phyloP scores from a whole-genome alignment of 2,329 filamentous ascomycete genomes.

The Botrytis cinerea region DNA sequence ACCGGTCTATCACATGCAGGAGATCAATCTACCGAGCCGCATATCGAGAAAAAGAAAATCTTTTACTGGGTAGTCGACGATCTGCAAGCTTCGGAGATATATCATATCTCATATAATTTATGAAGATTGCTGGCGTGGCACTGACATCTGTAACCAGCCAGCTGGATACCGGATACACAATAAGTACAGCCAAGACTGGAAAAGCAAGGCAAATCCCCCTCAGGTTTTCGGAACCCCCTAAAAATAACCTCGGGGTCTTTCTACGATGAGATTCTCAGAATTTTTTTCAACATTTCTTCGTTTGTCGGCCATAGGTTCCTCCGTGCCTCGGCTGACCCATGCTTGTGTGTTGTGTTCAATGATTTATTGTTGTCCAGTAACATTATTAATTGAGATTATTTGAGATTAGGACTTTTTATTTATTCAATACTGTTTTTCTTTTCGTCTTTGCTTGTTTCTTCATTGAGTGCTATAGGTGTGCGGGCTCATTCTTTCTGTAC shows the following conservation, averaged over 20 bases:
- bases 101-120: not conserved
- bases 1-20: not conserved
- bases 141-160: conserved; percentile 2
- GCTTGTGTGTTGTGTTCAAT: not conserved
- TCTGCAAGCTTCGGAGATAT: conserved; percentile 3
- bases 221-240: not conserved
- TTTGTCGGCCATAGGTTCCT: not conserved
- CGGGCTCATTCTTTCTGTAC: not conserved
- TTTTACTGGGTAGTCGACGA: not conserved
- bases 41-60: not conserved
- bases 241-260: not conserved
- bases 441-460: not conserved
- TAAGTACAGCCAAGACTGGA: not conserved
- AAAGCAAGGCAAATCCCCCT: not conserved
- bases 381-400: not conserved
- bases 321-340: conserved; percentile 20
- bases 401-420: not conserved
- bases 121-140: not conserved
- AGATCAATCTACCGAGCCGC: not conserved
- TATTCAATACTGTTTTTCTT: not conserved
- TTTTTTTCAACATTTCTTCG: not conserved
- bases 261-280: not conserved
- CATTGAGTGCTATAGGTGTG: not conserved
- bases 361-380: not conserved
- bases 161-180: not conserved